Base-by-base conservation (phyloP, 441 rosid genomes). In the Pelargonium citronellum region DNA sequence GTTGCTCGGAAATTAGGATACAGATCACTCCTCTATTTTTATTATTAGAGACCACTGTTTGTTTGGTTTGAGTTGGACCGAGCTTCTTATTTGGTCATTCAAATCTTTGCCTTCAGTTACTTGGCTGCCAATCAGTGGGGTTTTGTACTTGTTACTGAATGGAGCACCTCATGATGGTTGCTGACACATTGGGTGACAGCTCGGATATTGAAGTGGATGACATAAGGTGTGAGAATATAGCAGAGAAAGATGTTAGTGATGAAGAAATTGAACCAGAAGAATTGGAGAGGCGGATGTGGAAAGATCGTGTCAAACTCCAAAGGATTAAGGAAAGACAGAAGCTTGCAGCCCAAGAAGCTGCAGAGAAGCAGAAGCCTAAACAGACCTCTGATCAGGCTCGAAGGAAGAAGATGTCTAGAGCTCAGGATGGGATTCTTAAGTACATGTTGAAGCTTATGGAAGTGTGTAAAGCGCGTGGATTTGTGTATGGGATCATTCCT, bases 331-430 rank as follows among this genome's bases (percentile, higher is more conserved):
- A 92, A 43, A 85, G 76, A 61, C 89, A 84, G 71, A 91, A 85
- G 82, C 67, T 75, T 60, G 90, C 79, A 10, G 89, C 92, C 9
- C 85, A 74, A 69, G 84, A 77, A 81, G 90, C 91, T 74, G 89
- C 84, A 0, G 86, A 87, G 55, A 89, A 86, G 75, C 89, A 92
- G 71, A 82, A 82, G 76, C 77, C 86, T 0, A 92, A 90, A 89
- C 92, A 86, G 69, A 74, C 84, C 5, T 77, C 93, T 20, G 98
- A 92, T 75, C 99, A 95, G 76, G 99, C 99, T 20, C 89, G 83
- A 76, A 86, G 98, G 85, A 95, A 95, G 89, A 95, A 95, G 75
- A 95, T 95, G 99, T 89, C 99, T 1, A 86, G 99, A 81, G 99
- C 99, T 0, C 99, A 95, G 74, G 99, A 95, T 64, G 99, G 99